These are phyloP conservation scores for Quercus phellos DNA, from an alignment of 331 rosid species.

Conservation along the genomic window DNA sequence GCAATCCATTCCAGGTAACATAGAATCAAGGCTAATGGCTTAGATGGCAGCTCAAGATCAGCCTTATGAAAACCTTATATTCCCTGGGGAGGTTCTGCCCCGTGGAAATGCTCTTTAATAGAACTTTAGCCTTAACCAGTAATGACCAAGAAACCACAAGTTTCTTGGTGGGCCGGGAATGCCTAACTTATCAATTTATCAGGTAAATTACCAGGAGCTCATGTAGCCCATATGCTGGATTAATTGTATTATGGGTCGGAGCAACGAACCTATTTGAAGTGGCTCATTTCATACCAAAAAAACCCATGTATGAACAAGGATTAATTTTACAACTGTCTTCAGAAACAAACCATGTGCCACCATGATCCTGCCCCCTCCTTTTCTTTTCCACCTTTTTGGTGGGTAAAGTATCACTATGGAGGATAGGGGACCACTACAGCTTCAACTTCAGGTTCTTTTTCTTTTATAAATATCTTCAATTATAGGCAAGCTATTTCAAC, in stretches of 20 bases:
- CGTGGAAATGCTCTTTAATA: not conserved
- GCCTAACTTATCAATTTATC: too few species aligned
- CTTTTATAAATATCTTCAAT: not conserved
- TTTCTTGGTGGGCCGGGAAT: not conserved
- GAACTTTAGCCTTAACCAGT: constrained; percentile 2
- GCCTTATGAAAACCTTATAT: too few species aligned
- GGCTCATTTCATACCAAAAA: too few species aligned
- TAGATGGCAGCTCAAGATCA: too few species aligned
- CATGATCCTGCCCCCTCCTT: not conserved
- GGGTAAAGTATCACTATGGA: not conserved
- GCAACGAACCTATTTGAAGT: too few species aligned
- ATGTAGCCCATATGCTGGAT: too few species aligned
- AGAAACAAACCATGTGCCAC: not conserved
- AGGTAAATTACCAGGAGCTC: too few species aligned
- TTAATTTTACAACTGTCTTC: not conserved
- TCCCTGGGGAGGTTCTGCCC: not conserved
- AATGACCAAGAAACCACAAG: constrained; percentile 1
- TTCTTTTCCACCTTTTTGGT: not conserved
- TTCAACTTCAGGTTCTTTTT: not conserved
- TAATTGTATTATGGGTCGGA: too few species aligned
- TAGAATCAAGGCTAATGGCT: not conserved
- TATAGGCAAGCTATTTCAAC: not conserved
- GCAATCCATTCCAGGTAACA: not conserved
- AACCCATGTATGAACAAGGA: not conserved
- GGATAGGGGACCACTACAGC: not conserved